Base-by-base conservation (phyloP, 331 rosid species). In the Spiraea crenata region DNA sequence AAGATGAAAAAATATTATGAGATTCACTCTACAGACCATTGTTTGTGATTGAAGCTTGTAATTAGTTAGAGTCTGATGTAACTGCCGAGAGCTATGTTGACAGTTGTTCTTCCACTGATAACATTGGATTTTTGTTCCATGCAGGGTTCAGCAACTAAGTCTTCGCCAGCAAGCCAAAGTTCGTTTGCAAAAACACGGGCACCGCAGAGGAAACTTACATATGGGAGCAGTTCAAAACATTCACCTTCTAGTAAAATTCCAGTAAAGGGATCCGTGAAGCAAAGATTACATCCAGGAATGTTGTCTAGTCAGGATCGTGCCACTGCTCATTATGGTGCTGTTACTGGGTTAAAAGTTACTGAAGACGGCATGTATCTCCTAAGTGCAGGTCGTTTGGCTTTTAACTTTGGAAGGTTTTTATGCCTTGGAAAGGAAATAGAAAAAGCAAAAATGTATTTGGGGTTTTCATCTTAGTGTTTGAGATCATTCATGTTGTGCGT, bases 261-360 rank as follows among this genome's bases (percentile, higher is more conserved):
- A 62, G 85, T 79, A 70, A 93, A 81, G 79, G 96, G 88, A 72
- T 83, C 90, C 56, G 31, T 62, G 66, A 91, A 77, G 88, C 96
- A 91, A 77, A 86, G 91, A 80, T 77, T 87, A 78, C 99, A 93
- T 89, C 97, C 99, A 17, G 99, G 99, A 64, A 78, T 93, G 95
- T 74, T 91, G 74, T 89, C 99, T 65, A 79, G 85, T 71, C 95
- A 89, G 85, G 95, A 93, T 82, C 95, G 87, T 62, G 96, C 96
- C 4, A 89, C 96, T 49, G 96, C 97, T 80, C 97, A 91, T 84
- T 93, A 91, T 60, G 97, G 99, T 83, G 90, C 99, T 31, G 96
- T 93, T 67, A 91, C 90, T 20, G 97, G 97, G 70, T 81, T 93
- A 77, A 91, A 91, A 82, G 87, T 76, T 16, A 91, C 92, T 9